phyloP scores from a whole-genome alignment of 164 flowering plant genomes.

The Nelumbo lutea region DNA sequence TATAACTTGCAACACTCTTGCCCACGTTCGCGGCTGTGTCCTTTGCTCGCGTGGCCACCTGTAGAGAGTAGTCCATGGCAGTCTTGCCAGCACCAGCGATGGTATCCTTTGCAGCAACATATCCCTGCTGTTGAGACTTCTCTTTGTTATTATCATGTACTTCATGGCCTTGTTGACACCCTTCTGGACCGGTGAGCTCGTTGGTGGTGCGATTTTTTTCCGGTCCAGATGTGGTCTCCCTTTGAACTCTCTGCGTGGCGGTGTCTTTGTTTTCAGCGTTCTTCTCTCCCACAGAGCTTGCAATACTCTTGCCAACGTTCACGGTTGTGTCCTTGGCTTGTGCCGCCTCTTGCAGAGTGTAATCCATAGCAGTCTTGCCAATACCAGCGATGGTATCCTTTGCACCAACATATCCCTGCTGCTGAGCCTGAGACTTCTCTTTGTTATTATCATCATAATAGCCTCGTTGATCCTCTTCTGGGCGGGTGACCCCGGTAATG shows the following conservation, averaged over 20 bases:
- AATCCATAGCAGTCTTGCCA: constrained; percentile 7
- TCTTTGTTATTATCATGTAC: constrained; percentile 22
- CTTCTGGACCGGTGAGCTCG: no score
- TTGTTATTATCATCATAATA: background rate
- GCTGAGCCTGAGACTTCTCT: no score
- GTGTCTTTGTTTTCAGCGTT: constrained; percentile 25
- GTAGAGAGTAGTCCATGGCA: constrained; percentile 14
- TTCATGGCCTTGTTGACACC: constrained; percentile 5
- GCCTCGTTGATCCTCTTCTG: constrained; percentile 4
- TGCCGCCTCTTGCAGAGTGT: constrained; percentile 27
- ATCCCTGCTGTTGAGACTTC: constrained; percentile 16
- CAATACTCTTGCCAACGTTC: constrained; percentile 10
- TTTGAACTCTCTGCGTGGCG: constrained; percentile 5
- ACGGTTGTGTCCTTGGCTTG: constrained; percentile 22
- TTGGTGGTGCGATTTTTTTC: no score
- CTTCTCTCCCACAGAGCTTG: constrained; percentile 14
- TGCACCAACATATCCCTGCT: constrained; percentile 4
- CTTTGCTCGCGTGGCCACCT: constrained; percentile 21
- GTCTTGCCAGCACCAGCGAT: constrained; percentile 20
- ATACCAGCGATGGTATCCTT: constrained; percentile 23
- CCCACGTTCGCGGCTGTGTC: constrained; percentile 7
- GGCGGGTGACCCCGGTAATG: no score
- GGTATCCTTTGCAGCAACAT: constrained; percentile 19
- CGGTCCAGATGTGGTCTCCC: constrained; percentile 17
- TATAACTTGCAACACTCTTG: constrained; percentile 5